These are phyloP conservation scores for Aspergillus sp. DNA, from an alignment of 2,329 filamentous ascomycete genomes.

Conservation along the genomic window DNA sequence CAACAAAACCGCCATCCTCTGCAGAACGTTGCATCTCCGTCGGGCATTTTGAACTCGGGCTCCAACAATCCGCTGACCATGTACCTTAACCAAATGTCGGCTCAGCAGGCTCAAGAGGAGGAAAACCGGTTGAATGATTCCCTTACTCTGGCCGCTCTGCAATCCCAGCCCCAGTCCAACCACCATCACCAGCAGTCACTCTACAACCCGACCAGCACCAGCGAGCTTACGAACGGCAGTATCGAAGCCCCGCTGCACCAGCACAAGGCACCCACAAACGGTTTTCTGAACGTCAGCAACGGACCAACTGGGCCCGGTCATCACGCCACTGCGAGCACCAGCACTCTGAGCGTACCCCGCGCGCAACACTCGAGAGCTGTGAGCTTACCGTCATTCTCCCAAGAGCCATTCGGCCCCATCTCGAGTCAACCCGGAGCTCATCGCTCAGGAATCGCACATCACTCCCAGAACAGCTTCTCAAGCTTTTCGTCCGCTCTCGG, in stretches of 20 bases:
- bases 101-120: slow-evolving; percentile 68
- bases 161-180: slow-evolving; percentile 67
- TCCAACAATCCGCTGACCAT: slow-evolving; percentile 87
- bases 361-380: slow-evolving; percentile 78
- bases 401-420: slow-evolving; percentile 58
- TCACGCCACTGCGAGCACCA: slow-evolving; percentile 68
- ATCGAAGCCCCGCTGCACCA: slow-evolving; percentile 48
- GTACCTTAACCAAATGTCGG: slow-evolving; percentile 80
- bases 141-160: slow-evolving; percentile 48
- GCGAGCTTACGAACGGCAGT: slow-evolving; percentile 63
- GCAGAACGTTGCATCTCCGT: slow-evolving; percentile 60
- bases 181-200: slow-evolving; percentile 75
- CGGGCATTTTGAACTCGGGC: slow-evolving; percentile 76
- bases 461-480: slow-evolving; percentile 58
- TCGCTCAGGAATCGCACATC: slow-evolving; percentile 44
- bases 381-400: slow-evolving; percentile 76
- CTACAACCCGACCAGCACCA: slow-evolving; percentile 74
- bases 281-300: slow-evolving; percentile 58
- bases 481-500: slow-evolving; percentile 64
- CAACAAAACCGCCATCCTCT: slow-evolving; percentile 64
- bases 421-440: slow-evolving; percentile 39
- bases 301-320: slow-evolving; percentile 73
- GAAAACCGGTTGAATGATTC: slow-evolving; percentile 52
- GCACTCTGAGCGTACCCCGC: slow-evolving; percentile 56
- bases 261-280: slow-evolving; percentile 69